Percentiles rank a stretch among this genome's conserved stretches.
These are phyloP conservation scores for Jamesozyma hellenica DNA, from an alignment of 805 yeast genomes.

Conservation along the genomic window DNA sequence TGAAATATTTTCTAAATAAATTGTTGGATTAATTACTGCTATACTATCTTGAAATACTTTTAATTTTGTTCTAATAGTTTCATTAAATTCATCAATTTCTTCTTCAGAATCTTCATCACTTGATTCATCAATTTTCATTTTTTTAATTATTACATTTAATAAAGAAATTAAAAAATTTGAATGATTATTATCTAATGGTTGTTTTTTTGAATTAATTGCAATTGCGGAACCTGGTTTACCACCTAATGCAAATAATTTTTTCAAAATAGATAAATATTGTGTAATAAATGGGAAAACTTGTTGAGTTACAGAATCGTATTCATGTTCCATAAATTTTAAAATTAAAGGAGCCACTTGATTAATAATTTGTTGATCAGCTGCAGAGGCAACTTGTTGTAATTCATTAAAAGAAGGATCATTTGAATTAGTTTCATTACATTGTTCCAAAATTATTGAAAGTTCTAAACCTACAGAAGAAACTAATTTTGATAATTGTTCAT, in stretches of 20 bases:
- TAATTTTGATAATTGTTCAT: conserved; percentile 67
- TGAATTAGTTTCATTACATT: conserved; percentile 28
- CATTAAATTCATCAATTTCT: conserved; percentile 66
- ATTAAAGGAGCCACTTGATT: conserved; percentile 59
- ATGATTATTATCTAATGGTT: conserved; percentile 30
- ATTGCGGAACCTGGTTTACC: conserved; percentile 34
- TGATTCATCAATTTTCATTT: conserved; percentile 74
- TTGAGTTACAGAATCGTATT: conserved; percentile 77
- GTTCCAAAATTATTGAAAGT: conserved; percentile 57
- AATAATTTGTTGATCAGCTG: conserved; percentile 42
- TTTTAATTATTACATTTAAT: conserved; percentile 58
- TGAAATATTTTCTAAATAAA: conserved; percentile 52
- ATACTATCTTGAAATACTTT: conserved; percentile 79
- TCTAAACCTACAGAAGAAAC: conserved; percentile 69
- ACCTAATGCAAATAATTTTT: conserved; percentile 38
- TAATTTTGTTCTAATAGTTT: conserved; percentile 57
- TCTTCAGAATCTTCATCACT: conserved; percentile 67
- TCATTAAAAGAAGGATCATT: conserved; percentile 21
- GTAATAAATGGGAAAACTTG: conserved; percentile 78
- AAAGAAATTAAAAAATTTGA: conserved; percentile 50
- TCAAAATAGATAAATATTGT: conserved; percentile 60
- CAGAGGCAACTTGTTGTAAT: conserved; percentile 25
- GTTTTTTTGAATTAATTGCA: conserved; percentile 28
- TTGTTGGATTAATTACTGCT: conserved; percentile 46
- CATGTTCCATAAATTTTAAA: conserved; percentile 63